Conservation (phyloP, 352 stramenopile genomes). For the Phytophthora chlamydospora region DNA sequence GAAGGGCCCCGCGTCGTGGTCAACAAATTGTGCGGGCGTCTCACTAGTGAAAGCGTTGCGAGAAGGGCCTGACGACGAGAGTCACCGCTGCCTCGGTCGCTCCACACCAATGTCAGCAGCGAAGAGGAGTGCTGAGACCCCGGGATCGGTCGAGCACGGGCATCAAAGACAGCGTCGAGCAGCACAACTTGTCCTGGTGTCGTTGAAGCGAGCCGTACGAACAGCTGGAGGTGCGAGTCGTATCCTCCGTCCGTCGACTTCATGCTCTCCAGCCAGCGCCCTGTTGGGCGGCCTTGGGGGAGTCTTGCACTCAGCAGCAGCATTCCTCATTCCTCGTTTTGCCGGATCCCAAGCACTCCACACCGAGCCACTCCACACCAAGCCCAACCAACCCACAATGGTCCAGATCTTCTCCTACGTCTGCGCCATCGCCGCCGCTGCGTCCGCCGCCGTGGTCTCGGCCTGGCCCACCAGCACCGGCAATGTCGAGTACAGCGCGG, state of each 20-base stretch:
- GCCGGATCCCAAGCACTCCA: slow-evolving; percentile 7
- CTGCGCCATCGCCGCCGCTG: slow-evolving; percentile 13
- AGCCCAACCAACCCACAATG: slow-evolving; percentile 12
- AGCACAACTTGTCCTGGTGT: slow-evolving; percentile 5
- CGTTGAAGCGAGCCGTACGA: slow-evolving; percentile 14
- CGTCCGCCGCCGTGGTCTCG: slow-evolving; percentile 11
- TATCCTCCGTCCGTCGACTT: slow-evolving; percentile 4
- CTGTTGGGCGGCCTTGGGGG: no score
- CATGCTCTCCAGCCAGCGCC: no score
- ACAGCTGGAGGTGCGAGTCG: slow-evolving; percentile 20
- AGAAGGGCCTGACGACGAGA: slow-evolving; percentile 12
- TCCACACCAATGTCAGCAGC: slow-evolving; percentile 15
- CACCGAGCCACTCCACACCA: slow-evolving; percentile 8
- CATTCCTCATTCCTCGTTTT: slow-evolving; percentile 27
- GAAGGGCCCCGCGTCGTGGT: slow-evolving; percentile 7
- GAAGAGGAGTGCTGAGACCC: slow-evolving; percentile 11
- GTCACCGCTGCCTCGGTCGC: background rate
- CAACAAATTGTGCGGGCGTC: background rate
- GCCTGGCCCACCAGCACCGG: slow-evolving; percentile 39
- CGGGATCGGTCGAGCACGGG: slow-evolving; percentile 27
- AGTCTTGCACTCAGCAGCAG: background rate
- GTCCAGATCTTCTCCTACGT: slow-evolving; percentile 29
- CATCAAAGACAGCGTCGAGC: slow-evolving; percentile 10
- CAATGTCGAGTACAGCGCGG: slow-evolving; percentile 32
- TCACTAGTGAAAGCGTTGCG: slow-evolving; percentile 20